phyloP scores from a whole-genome alignment of 1,284 basidiomycete genomes.

The Spongiforma sp. region DNA sequence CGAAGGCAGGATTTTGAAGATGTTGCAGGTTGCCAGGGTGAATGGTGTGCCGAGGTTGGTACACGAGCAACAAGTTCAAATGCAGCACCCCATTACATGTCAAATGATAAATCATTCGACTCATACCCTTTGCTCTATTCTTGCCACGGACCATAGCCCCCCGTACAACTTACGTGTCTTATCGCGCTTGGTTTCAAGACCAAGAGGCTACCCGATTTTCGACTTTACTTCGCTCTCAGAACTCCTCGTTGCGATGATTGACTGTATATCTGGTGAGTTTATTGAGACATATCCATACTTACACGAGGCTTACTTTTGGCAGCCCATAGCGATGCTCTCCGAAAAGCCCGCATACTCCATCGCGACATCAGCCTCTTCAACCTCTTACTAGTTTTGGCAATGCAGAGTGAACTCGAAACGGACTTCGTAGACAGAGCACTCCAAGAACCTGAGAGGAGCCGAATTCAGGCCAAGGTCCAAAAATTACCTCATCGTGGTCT shows the following conservation, averaged over 20 bases:
- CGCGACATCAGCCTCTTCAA: slow-evolving; percentile 12
- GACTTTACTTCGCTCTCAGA: not conserved
- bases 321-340: slow-evolving; percentile 6
- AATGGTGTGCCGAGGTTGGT: not conserved
- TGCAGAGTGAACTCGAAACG: not conserved
- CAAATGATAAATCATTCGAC: not conserved
- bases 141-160: not conserved
- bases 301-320: not conserved
- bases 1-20: not conserved
- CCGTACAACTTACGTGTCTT: not conserved
- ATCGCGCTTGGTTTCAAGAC: not conserved
- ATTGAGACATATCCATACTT: too few relatives aligned
- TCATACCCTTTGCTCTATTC: not conserved
- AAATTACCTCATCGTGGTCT: not conserved
- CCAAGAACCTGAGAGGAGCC: not conserved
- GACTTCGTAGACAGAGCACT: not conserved
- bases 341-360: not conserved
- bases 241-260: not conserved
- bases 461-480: not conserved
- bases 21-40: not conserved
- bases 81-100: not conserved
- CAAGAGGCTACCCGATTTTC: not conserved
- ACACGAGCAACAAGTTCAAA: not conserved
- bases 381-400: not conserved
- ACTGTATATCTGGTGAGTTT: not conserved